Evolutionary conservation across 2,329 filamentous ascomycete genomes (phyloP).

Genomic region (Pseudogymnoascus verrucosus): DNA sequence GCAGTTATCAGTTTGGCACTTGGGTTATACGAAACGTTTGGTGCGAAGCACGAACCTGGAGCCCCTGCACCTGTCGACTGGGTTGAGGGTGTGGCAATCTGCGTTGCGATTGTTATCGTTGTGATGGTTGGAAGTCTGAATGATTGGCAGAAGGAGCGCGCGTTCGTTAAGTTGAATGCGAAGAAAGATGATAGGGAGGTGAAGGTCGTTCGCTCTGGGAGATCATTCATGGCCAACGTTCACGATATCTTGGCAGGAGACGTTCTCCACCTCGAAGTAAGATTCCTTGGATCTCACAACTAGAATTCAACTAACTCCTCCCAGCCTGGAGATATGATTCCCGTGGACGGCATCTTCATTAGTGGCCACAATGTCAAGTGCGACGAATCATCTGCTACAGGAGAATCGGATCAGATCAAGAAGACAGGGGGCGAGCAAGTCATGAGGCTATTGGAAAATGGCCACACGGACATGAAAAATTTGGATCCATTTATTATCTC

Average conservation of each 20-base stretch:
- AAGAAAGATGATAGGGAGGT: conserved; percentile 70
- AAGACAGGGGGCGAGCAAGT: conserved; percentile 59
- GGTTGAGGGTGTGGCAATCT: conserved; percentile 71
- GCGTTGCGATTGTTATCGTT: conserved; percentile 66
- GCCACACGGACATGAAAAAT: conserved; percentile 51
- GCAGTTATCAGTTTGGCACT: conserved; percentile 63
- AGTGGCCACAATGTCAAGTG: conserved; percentile 58
- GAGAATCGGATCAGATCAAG: conserved; percentile 64
- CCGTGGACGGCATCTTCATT: conserved; percentile 63
- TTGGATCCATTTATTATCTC: conserved; percentile 75
- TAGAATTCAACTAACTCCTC: conserved; percentile 32
- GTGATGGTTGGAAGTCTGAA: conserved; percentile 66
- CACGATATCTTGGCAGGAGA: conserved; percentile 68
- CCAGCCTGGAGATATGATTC: conserved; percentile 61
- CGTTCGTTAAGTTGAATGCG: conserved; percentile 72
- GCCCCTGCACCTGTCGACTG: conserved; percentile 51
- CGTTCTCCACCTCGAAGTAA: conserved; percentile 62
- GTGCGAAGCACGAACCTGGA: conserved; percentile 36
- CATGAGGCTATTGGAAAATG: conserved; percentile 51
- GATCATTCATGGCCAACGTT: conserved; percentile 59
- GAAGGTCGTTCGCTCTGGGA: conserved; percentile 67
- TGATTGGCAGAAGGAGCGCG: conserved; percentile 74
- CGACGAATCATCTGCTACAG: conserved; percentile 69
- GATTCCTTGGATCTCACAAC: conserved; percentile 41
- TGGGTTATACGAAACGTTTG: conserved; percentile 62